Conservation (phyloP, 2,329 filamentous ascomycete genomes). For the Phaeosphaeria sp. region DNA sequence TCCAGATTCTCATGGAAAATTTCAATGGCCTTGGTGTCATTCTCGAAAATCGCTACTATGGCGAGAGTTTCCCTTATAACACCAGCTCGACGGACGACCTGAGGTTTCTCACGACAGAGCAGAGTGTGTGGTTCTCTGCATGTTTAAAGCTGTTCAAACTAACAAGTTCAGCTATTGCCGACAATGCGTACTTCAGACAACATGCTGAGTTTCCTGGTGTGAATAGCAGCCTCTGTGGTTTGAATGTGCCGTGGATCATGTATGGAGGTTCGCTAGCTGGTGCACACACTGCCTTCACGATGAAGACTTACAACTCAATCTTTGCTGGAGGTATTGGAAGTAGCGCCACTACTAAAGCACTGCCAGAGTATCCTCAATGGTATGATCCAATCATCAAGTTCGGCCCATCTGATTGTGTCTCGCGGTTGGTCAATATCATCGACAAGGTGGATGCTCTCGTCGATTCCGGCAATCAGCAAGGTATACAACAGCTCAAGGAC, state of each 20-base stretch:
- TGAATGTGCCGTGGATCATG: conserved; percentile 56
- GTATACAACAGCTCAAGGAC: conserved; percentile 55
- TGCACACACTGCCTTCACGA: conserved; percentile 54
- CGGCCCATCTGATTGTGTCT: conserved; percentile 58
- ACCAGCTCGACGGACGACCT: conserved; percentile 59
- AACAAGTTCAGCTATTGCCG: conserved; percentile 51
- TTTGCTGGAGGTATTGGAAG: conserved; percentile 59
- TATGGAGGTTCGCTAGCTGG: conserved; percentile 56
- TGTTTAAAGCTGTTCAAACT: neutral
- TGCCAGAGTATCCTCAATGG: conserved; percentile 58
- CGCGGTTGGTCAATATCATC: conserved; percentile 57
- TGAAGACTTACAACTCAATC: conserved; percentile 55
- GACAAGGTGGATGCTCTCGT: conserved; percentile 60
- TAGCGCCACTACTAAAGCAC: conserved; percentile 53
- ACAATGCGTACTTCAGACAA: conserved; percentile 60
- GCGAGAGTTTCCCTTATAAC: conserved; percentile 57
- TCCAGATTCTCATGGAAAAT: conserved; percentile 62
- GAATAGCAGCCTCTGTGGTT: conserved; percentile 51
- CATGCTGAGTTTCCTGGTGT: conserved; percentile 56
- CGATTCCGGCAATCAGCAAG: conserved; percentile 49
- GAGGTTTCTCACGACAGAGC: conserved; percentile 59
- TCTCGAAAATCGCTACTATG: conserved; percentile 61
- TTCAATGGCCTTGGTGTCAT: conserved; percentile 63
- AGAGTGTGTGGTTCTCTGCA: conserved; percentile 38
- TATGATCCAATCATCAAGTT: conserved; percentile 59